Evolutionary conservation across 805 yeast species (phyloP).

Genomic region (Saccharomycopsis sp.): DNA sequence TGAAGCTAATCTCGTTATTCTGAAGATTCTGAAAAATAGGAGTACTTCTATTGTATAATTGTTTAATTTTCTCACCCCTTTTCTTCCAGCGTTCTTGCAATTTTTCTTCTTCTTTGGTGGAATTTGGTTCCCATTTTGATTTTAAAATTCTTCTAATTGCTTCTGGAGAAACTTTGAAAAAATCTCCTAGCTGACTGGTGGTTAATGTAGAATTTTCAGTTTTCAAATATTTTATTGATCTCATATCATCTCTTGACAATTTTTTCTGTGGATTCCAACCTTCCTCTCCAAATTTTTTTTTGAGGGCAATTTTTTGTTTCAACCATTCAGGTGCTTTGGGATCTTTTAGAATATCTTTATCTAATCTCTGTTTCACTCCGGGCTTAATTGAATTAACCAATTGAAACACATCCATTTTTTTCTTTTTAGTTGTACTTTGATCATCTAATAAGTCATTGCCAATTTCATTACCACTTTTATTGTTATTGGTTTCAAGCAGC

Average conservation of each 20-base stretch:
- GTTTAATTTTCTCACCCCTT: constrained; percentile 33
- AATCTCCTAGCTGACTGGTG: constrained; percentile 47
- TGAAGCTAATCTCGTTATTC: too few species aligned
- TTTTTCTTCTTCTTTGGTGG: constrained; percentile 37
- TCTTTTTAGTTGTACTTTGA: background rate
- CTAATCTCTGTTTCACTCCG: constrained; percentile 19
- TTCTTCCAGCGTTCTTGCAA: constrained; percentile 41
- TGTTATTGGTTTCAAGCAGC: too few species aligned
- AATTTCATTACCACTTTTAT: too few species aligned
- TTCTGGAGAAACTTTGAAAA: constrained; percentile 69
- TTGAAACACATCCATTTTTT: constrained; percentile 2
- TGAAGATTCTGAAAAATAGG: too few species aligned
- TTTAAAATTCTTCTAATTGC: constrained; percentile 70
- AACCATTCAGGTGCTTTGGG: constrained; percentile 52
- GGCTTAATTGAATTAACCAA: constrained; percentile 21
- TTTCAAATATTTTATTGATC: constrained; percentile 48
- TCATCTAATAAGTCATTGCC: too few species aligned
- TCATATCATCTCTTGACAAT: constrained; percentile 60
- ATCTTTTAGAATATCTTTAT: constrained; percentile 17
- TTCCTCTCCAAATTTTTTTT: constrained; percentile 46
- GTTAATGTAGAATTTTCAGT: constrained; percentile 48
- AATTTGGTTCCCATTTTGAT: constrained; percentile 64
- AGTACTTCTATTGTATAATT: too few species aligned
- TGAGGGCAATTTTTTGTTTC: constrained; percentile 52
- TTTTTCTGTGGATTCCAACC: constrained; percentile 61